Conservation (phyloP, 2,329 filamentous ascomycete genomes). For the Venturia carpophila region DNA sequence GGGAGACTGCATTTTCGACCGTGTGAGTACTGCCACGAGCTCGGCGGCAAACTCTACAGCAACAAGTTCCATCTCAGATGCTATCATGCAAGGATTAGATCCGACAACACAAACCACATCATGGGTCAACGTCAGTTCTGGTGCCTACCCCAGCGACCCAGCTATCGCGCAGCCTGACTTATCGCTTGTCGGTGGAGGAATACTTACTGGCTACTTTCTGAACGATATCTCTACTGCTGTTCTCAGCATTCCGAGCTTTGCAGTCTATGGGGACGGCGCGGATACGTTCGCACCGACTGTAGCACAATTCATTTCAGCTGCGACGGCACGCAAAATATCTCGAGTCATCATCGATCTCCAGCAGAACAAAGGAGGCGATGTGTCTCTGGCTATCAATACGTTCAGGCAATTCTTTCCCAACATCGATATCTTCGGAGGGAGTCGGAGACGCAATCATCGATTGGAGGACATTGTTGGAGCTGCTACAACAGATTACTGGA, state of each 20-base stretch:
- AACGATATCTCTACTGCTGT: constrained; percentile 26
- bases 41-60: not conserved
- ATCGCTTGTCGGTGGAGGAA: constrained; percentile 16
- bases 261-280: constrained; percentile 24
- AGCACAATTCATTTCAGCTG: constrained; percentile 22
- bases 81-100: not conserved
- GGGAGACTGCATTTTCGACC: not conserved
- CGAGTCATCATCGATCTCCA: constrained; percentile 22
- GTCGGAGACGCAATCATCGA: constrained; percentile 34
- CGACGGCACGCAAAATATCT: constrained; percentile 19
- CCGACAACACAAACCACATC: not conserved
- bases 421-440: constrained; percentile 31
- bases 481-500: not conserved
- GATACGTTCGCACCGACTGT: constrained; percentile 27
- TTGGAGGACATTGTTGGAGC: constrained; percentile 20
- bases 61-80: not conserved
- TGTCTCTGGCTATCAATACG: constrained; percentile 15
- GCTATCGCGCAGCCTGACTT: constrained; percentile 24
- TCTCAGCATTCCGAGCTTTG: constrained; percentile 34
- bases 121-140: constrained; percentile 19
- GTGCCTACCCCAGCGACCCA: constrained; percentile 25
- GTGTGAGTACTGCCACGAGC: not conserved
- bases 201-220: constrained; percentile 11
- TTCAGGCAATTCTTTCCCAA: constrained; percentile 32
- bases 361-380: constrained; percentile 21